Percentiles rank a stretch among this genome's conserved stretches.
phyloP scores from a whole-genome alignment of 2,329 filamentous ascomycete genomes.

The Aspergillus arachidicola region DNA sequence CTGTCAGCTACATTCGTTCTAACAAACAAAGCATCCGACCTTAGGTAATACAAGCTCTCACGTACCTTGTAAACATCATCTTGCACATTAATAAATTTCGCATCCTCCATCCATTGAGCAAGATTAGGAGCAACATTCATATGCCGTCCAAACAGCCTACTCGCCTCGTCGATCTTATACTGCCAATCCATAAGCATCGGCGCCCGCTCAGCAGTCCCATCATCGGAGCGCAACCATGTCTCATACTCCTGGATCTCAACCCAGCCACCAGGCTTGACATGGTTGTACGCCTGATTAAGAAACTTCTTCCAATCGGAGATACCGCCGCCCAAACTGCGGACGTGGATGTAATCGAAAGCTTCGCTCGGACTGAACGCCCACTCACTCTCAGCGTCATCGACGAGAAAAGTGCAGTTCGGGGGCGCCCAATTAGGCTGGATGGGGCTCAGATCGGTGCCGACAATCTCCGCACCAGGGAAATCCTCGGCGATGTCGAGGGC shows the following conservation, averaged over 20 bases:
- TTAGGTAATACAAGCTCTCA: neutral
- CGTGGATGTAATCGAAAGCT: slow-evolving; percentile 45
- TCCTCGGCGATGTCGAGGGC: slow-evolving; percentile 49
- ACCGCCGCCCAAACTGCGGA: slow-evolving; percentile 38
- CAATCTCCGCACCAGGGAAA: slow-evolving; percentile 38
- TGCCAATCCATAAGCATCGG: slow-evolving; percentile 32
- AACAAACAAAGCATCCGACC: neutral
- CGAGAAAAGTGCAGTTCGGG: slow-evolving; percentile 55
- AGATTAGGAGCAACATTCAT: slow-evolving; percentile 38
- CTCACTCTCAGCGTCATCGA: slow-evolving; percentile 45
- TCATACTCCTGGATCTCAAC: slow-evolving; percentile 41
- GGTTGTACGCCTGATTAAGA: slow-evolving; percentile 33
- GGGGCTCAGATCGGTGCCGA: slow-evolving; percentile 39
- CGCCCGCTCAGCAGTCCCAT: slow-evolving; percentile 32
- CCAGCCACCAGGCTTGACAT: slow-evolving; percentile 41
- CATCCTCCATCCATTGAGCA: slow-evolving; percentile 29
- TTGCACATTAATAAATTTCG: slow-evolving; percentile 36
- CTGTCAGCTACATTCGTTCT: slow-evolving; percentile 7
- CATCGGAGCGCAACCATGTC: slow-evolving; percentile 30
- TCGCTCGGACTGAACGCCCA: slow-evolving; percentile 43
- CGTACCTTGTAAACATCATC: slow-evolving; percentile 41
- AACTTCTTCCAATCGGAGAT: slow-evolving; percentile 39
- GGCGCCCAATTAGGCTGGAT: slow-evolving; percentile 47
- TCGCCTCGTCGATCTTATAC: slow-evolving; percentile 31
- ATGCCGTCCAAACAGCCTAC: slow-evolving; percentile 36